Evolutionary conservation across 176 grass and related monocot genomes (phyloP), one percentile per base, ranked within the genome.

Genomic region (Canna indica): DNA sequence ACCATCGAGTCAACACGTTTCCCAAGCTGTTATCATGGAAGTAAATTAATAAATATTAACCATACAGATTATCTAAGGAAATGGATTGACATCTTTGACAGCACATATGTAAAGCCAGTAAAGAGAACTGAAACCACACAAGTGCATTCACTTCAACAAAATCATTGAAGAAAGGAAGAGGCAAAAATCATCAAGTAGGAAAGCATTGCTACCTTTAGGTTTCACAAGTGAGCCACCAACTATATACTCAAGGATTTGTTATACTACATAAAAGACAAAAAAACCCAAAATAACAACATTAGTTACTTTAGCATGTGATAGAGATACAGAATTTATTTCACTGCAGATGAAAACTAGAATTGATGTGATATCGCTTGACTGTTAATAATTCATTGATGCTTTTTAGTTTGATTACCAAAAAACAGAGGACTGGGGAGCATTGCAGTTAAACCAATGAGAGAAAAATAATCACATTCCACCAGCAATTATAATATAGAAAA

Each of bases 1-100:
- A 97, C 94, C 86, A 97, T 97, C 38, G 86, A 71, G 26, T 97
- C 89, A 0, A 82, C 66, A 31, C 86, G 94, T 60, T 80, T 87
- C 38, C 94, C 89, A 67, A 97, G 86, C 94, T 97, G 82, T 77
- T 50, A 80, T 29, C 78, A 34, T 61, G 29, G 25, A 71, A 46
- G 16, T 15, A 73, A 60, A 60, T 18, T 14, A 44, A 18, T 11
- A 60, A 44, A 59, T 58, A 18, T 15, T n/a, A 59, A 59, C 10
- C 24, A 38, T 39, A 38, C 63, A 66, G 35, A 38, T 38, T 66
- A 66, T 66, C 6, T 39, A 25, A 22, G 24, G 35, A 66, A 18
- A 62, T 32, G 1, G 2, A 17, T 16, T 34, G 59, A 32, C 30
- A 62, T 62, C 59, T 62, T 30, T 32, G 6, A 18, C 18, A 54